Conservation (phyloP, 108 stramenopile species). For the Poteriospumella lacustris region DNA sequence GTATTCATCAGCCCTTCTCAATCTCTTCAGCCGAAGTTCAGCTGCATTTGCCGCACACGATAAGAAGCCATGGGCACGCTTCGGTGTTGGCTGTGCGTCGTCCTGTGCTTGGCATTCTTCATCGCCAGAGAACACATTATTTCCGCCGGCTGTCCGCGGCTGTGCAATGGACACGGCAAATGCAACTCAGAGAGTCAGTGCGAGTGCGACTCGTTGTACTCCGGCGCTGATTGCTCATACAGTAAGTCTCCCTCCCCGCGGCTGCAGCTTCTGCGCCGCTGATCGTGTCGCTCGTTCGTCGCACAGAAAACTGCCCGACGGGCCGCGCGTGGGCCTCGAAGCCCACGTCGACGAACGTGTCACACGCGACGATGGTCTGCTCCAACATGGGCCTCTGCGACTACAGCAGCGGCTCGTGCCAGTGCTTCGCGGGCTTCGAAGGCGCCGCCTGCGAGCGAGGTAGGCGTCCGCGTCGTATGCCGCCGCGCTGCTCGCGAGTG, state of each 20-base stretch:
- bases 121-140: background rate
- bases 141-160: background rate
- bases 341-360: background rate
- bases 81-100: background rate
- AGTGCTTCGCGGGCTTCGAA: slow-evolving; percentile 20
- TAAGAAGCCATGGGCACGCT: no score
- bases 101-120: background rate
- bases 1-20: no score
- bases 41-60: no score
- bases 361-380: background rate
- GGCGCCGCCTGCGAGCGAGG: slow-evolving; percentile 15
- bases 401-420: background rate
- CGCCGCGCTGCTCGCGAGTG: background rate
- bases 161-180: background rate
- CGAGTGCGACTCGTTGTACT: background rate
- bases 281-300: background rate
- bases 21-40: no score
- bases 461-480: background rate
- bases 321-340: slow-evolving; percentile 14
- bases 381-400: slow-evolving; percentile 24
- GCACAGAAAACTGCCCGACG: background rate
- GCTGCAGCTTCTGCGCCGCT: background rate
- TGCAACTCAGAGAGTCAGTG: slow-evolving; percentile 17
- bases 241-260: no score
- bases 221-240: slow-evolving; percentile 19